A percentile compares a stretch with the other conserved stretches of the same genome.
phyloP scores from a whole-genome alignment of 169 alveolate genomes.

The Plasmodium sp. region DNA sequence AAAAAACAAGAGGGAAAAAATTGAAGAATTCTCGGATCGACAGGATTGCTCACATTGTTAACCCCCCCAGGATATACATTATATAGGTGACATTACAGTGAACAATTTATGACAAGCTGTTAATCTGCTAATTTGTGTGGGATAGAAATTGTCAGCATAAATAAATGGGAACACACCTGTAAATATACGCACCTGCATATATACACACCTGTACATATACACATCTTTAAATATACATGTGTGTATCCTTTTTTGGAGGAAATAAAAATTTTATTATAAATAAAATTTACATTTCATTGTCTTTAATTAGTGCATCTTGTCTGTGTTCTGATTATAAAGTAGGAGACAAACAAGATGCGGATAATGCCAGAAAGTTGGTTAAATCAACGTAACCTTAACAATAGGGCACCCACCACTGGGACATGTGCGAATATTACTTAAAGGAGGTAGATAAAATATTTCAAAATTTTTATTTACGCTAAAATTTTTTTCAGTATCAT shows the following conservation, averaged over 20 bases:
- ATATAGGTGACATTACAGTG: neutral
- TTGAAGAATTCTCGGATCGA: neutral
- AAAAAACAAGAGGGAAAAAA: neutral
- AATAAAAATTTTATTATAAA: neutral
- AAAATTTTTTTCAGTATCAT: too few relatives aligned
- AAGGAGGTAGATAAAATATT: too few relatives aligned
- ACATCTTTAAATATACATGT: neutral
- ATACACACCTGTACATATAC: neutral
- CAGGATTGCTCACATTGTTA: neutral
- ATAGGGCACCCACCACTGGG: neutral
- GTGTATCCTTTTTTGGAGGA: neutral
- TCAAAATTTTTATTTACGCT: too few relatives aligned
- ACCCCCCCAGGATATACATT: neutral
- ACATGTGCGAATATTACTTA: neutral
- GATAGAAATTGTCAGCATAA: neutral
- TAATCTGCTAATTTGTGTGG: neutral
- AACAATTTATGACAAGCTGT: neutral
- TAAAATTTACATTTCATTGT: neutral
- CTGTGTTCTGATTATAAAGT: neutral
- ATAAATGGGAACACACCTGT: neutral
- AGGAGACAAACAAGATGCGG: neutral
- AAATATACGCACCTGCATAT: too few relatives aligned
- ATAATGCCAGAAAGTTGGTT: neutral
- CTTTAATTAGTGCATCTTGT: neutral
- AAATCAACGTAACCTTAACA: neutral